Conservation (phyloP, 495 filamentous ascomycete species). For the Diplogelasinospora grovesii region DNA sequence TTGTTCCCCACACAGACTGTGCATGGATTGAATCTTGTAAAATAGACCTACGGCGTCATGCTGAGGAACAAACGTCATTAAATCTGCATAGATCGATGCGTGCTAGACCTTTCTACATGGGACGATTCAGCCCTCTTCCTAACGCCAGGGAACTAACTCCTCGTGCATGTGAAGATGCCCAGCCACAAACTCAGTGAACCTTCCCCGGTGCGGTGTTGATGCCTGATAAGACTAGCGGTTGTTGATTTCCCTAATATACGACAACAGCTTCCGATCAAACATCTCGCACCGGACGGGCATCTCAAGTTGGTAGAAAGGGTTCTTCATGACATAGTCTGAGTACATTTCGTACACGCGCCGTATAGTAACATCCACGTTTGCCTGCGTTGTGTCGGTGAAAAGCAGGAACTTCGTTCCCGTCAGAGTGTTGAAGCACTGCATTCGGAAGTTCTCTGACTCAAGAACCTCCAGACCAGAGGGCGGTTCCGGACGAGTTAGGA, state of each 20-base stretch:
- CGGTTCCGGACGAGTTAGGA: conserved; percentile 46
- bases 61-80: too few species aligned
- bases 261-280: conserved; percentile 78
- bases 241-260: conserved; percentile 59
- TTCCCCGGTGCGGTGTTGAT: too few species aligned
- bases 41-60: too few species aligned
- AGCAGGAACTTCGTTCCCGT: conserved; percentile 94
- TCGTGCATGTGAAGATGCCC: neutral
- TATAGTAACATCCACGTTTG: conserved; percentile 76
- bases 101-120: too few species aligned
- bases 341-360: conserved; percentile 89
- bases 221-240: conserved; percentile 38
- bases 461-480: conserved; percentile 78
- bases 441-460: conserved; percentile 82
- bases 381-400: conserved; percentile 87
- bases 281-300: conserved; percentile 95
- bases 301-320: conserved; percentile 95
- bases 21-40: too few species aligned
- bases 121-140: too few species aligned
- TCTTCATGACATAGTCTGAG: conserved; percentile 98
- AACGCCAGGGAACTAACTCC: conserved; percentile 21
- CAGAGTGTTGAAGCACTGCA: conserved; percentile 90
- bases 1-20: too few species aligned
- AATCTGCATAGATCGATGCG: too few species aligned
- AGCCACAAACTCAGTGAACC: neutral